phyloP scores from a whole-genome alignment of 495 filamentous ascomycete species.

The Melanomma pulvis-pyrius region DNA sequence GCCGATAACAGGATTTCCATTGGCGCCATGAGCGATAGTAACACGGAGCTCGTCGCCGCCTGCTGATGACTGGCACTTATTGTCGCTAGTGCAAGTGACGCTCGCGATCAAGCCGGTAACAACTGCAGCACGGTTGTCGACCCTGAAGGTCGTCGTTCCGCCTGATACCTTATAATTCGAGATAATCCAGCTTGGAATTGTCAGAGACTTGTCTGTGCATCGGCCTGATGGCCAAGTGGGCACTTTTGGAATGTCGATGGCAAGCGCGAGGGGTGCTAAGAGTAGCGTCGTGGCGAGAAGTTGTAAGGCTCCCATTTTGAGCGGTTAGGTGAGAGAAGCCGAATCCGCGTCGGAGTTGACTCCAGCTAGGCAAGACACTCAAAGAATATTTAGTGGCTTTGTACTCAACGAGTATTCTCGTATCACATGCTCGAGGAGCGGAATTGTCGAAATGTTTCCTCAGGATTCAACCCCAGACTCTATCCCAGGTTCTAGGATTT shows the following conservation, averaged over 20 bases:
- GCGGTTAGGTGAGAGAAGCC: not conserved
- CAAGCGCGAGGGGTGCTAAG: not conserved
- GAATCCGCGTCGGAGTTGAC: too few relatives aligned
- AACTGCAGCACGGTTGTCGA: constrained; percentile 5
- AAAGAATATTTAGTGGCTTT: not conserved
- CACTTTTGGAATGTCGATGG: constrained; percentile 1
- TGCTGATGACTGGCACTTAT: not conserved
- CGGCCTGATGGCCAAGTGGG: constrained; percentile 15
- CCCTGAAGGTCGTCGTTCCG: constrained; percentile 4
- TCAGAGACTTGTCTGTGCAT: constrained; percentile 19
- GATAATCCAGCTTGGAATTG: constrained; percentile 17
- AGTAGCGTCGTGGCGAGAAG: not conserved
- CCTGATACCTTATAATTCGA: constrained; percentile 4
- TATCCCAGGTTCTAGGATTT: not conserved
- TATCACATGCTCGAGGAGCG: not conserved
- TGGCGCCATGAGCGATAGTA: not conserved
- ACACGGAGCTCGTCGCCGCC: not conserved
- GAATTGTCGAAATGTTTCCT: not conserved
- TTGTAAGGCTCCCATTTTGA: not conserved
- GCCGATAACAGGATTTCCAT: not conserved
- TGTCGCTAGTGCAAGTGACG: not conserved
- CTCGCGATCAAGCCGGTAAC: not conserved
- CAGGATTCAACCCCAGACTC: too few relatives aligned
- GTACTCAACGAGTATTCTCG: not conserved
- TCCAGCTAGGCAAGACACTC: not conserved